A percentile compares a stretch with the other conserved stretches of the same genome.
Conservation (phyloP, 495 filamentous ascomycete species). For the Podospora pseudocomata region DNA sequence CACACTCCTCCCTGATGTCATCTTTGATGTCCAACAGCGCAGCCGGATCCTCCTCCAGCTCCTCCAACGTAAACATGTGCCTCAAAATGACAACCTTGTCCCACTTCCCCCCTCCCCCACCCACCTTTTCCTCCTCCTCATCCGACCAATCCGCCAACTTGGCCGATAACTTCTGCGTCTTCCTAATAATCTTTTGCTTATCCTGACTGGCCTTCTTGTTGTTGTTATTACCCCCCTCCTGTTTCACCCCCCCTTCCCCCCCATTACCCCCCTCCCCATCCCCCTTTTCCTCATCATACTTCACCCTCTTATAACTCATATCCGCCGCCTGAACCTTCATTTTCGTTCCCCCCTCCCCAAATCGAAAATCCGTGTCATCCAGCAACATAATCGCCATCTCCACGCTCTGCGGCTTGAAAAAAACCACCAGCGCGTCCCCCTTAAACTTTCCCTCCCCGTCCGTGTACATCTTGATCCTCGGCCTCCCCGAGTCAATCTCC, state of each 20-base stretch:
- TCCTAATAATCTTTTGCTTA: constrained; percentile 82
- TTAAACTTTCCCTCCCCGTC: constrained; percentile 81
- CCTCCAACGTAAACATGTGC: constrained; percentile 88
- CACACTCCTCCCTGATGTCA: constrained; percentile 86
- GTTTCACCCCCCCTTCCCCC: too few relatives aligned
- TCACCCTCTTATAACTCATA: constrained; percentile 75
- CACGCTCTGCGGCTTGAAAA: constrained; percentile 89
- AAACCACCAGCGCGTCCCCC: constrained; percentile 89
- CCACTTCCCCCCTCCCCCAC: constrained; percentile 54
- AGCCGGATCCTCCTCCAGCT: constrained; percentile 79
- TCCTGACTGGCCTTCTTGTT: constrained; percentile 46
- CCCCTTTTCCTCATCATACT: constrained; percentile 31
- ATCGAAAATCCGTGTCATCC: constrained; percentile 82
- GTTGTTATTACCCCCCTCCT: background rate
- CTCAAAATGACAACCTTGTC: constrained; percentile 84
- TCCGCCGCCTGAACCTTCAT: constrained; percentile 87
- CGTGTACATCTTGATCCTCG: constrained; percentile 89
- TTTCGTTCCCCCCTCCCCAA: constrained; percentile 47
- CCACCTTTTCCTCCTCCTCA: constrained; percentile 49
- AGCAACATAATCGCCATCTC: constrained; percentile 84
- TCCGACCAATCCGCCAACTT: constrained; percentile 94
- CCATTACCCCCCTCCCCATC: too few relatives aligned
- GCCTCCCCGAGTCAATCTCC: constrained; percentile 78
- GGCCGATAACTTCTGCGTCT: constrained; percentile 81
- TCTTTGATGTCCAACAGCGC: constrained; percentile 88